phyloP scores from a whole-genome alignment of 2,329 filamentous ascomycete genomes.

The Paecilomyces sp. region DNA sequence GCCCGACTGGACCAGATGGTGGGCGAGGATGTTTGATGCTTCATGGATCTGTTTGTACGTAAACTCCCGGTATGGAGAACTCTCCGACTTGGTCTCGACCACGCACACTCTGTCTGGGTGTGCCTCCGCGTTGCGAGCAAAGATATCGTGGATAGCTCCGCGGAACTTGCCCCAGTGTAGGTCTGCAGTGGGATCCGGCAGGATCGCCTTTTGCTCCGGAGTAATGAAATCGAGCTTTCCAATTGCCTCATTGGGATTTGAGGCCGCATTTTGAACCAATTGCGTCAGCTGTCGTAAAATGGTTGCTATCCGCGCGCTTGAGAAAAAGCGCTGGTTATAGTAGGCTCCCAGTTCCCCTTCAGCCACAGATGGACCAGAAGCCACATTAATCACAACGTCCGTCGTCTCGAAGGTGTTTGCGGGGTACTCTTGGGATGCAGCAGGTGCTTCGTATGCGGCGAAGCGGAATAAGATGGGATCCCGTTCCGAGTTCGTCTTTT shows the following conservation, averaged over 20 bases:
- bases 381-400: slow-evolving; percentile 35
- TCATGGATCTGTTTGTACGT: slow-evolving; percentile 84
- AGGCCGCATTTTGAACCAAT: slow-evolving; percentile 34
- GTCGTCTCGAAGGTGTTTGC: slow-evolving; percentile 38
- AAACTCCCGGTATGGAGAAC: slow-evolving; percentile 57
- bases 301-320: slow-evolving; percentile 35
- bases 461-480: slow-evolving; percentile 40
- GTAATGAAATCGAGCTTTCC: slow-evolving; percentile 39
- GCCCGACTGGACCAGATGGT: slow-evolving; percentile 69
- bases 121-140: slow-evolving; percentile 47
- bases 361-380: slow-evolving; percentile 15
- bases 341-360: slow-evolving; percentile 31
- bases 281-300: slow-evolving; percentile 37
- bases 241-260: slow-evolving; percentile 32
- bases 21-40: slow-evolving; percentile 70
- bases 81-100: slow-evolving; percentile 52
- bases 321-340: slow-evolving; percentile 41
- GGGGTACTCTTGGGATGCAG: slow-evolving; percentile 32
- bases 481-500: slow-evolving; percentile 31
- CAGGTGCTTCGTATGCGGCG: slow-evolving; percentile 40
- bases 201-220: slow-evolving; percentile 15
- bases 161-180: slow-evolving; percentile 40
- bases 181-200: slow-evolving; percentile 36
- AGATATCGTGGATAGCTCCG: slow-evolving; percentile 39
- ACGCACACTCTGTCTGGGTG: slow-evolving; percentile 65